These are phyloP conservation scores for Beauveria sp. DNA, from an alignment of 2,329 filamentous ascomycete species.

Conservation along the genomic window DNA sequence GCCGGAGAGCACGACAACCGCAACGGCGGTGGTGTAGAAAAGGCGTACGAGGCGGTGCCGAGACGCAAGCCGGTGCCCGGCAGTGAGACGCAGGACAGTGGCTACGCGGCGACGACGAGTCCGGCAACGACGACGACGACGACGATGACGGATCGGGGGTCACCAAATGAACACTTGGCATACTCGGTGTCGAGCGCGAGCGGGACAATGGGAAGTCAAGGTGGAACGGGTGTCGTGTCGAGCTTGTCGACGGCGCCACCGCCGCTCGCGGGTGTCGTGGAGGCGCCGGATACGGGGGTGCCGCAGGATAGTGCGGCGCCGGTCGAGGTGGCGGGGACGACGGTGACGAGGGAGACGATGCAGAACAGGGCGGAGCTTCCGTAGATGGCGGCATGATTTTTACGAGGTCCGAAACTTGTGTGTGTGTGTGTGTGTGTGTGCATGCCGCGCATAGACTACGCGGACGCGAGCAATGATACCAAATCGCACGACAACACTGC, in stretches of 20 bases:
- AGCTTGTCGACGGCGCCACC: not conserved
- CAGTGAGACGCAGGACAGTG: not conserved
- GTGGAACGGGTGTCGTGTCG: not conserved
- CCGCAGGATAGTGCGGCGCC: not conserved
- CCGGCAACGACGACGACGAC: not conserved
- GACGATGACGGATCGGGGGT: not conserved
- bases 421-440: not conserved
- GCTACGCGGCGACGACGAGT: not conserved
- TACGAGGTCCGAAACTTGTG: not conserved
- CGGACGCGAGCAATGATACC: not conserved
- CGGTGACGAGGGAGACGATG: conserved; percentile 2
- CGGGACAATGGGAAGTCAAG: not conserved
- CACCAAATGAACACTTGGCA: not conserved
- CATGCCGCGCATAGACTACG: not conserved
- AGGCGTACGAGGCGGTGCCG: not conserved
- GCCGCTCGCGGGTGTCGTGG: not conserved
- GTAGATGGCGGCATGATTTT: not conserved
- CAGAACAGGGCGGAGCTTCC: conserved; percentile 2
- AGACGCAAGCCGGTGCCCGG: not conserved
- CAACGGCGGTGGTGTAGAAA: not conserved
- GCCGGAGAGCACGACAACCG: not conserved
- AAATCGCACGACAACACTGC: not conserved
- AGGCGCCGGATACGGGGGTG: not conserved
- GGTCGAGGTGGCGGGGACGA: conserved; percentile 5
- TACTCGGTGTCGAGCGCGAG: conserved; percentile 6